Percentiles rank a stretch among this genome's conserved stretches.
These are phyloP conservation scores for Dalbergia oliveri DNA, from an alignment of 306 rosid species.

Conservation along the genomic window DNA sequence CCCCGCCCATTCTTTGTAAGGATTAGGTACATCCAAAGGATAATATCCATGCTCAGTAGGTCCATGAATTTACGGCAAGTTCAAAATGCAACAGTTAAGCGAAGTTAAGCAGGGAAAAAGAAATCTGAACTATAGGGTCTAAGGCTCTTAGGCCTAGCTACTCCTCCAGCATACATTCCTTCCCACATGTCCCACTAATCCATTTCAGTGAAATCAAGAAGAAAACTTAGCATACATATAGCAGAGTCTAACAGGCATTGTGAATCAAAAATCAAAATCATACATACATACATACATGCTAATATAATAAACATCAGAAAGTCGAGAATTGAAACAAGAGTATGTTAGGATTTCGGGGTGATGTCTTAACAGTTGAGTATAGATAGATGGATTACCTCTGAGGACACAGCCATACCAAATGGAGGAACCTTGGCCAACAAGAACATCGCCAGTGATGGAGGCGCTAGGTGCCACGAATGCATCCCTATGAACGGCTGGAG, in stretches of 20 bases:
- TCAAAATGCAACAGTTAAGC: background rate
- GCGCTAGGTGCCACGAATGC: slow-evolving; percentile 96
- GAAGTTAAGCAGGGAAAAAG: background rate
- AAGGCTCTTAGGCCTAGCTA: background rate
- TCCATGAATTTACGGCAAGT: background rate
- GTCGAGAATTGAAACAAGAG: background rate
- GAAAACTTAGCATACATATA: background rate
- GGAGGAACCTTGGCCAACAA: slow-evolving; percentile 78
- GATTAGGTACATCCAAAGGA: too few relatives aligned
- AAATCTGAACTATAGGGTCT: background rate
- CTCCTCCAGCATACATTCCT: background rate
- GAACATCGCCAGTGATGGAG: slow-evolving; percentile 81
- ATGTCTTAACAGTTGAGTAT: background rate
- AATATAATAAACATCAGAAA: slow-evolving; percentile 14
- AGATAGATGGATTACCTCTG: slow-evolving; percentile 62
- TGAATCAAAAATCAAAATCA: slow-evolving; percentile 2
- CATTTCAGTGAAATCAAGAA: background rate
- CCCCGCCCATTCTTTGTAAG: background rate
- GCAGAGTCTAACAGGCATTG: background rate
- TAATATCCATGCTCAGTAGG: background rate
- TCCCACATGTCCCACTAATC: background rate
- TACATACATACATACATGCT: background rate
- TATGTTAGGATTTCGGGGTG: background rate
- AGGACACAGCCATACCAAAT: slow-evolving; percentile 98
- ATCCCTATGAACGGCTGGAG: slow-evolving; percentile 77